These are phyloP conservation scores for Rubroboletus satanas DNA, from an alignment of 768 basidiomycete species.

Conservation along the genomic window DNA sequence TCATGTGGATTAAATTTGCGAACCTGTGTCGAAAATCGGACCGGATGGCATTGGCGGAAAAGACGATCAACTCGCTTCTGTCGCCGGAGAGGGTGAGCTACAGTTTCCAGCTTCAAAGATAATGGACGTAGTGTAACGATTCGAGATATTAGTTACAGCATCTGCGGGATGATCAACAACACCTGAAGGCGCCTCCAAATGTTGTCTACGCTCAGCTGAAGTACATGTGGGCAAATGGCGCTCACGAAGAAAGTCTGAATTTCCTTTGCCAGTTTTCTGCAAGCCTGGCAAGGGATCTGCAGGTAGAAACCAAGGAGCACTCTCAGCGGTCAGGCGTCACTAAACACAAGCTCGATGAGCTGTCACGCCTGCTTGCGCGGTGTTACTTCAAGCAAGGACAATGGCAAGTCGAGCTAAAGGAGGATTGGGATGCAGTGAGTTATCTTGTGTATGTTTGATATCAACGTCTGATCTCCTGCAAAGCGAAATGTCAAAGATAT, in stretches of 20 bases:
- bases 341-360: slow-evolving; percentile 60
- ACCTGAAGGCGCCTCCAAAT: slow-evolving; percentile 80
- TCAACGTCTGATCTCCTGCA: slow-evolving; percentile 9
- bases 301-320: slow-evolving; percentile 51
- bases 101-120: neutral
- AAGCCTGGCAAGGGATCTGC: slow-evolving; percentile 73
- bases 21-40: slow-evolving; percentile 95
- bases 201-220: slow-evolving; percentile 96
- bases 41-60: slow-evolving; percentile 91
- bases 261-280: slow-evolving; percentile 81
- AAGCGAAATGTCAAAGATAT: slow-evolving; percentile 81
- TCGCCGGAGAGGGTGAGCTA: slow-evolving; percentile 63
- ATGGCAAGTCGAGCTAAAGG: slow-evolving; percentile 82
- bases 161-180: slow-evolving; percentile 48
- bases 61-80: slow-evolving; percentile 90
- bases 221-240: slow-evolving; percentile 89
- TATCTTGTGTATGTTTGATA: slow-evolving; percentile 5
- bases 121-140: neutral
- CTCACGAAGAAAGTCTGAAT: slow-evolving; percentile 70
- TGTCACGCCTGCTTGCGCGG: slow-evolving; percentile 86
- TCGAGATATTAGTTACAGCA: slow-evolving; percentile 37
- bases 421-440: slow-evolving; percentile 76
- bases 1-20: slow-evolving; percentile 99
- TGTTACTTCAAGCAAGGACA: slow-evolving; percentile 96
- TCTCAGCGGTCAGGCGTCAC: slow-evolving; percentile 49